Evolutionary conservation across 2,329 filamentous ascomycete species (phyloP).

Genomic region (Macrophomina phaseolina): DNA sequence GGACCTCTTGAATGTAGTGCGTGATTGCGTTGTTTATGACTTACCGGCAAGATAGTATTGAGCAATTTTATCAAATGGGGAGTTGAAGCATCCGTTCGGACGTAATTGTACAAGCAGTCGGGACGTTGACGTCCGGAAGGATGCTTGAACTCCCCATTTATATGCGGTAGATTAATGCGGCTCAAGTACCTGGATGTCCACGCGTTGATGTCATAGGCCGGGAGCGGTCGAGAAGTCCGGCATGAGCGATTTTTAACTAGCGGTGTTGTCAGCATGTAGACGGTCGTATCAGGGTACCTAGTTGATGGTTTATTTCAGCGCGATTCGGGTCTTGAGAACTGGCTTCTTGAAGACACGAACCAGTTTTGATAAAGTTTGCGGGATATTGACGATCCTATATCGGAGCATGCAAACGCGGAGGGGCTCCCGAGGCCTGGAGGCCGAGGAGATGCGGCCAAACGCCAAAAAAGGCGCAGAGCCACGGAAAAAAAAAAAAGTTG

Average conservation of each 20-base stretch:
- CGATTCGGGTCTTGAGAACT: neutral
- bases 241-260: neutral
- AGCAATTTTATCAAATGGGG: neutral
- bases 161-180: neutral
- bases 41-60: neutral
- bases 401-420: constrained; percentile 6
- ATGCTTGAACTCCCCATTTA: neutral
- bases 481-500: neutral
- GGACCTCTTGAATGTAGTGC: constrained; percentile 8
- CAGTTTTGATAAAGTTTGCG: neutral
- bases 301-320: neutral
- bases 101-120: neutral
- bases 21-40: neutral
- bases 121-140: neutral
- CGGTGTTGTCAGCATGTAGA: neutral
- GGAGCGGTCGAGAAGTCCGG: neutral
- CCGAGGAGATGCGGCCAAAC: neutral
- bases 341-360: neutral
- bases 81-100: neutral
- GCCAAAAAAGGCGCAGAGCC: neutral
- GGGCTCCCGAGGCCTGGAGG: neutral
- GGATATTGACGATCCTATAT: constrained; percentile 21
- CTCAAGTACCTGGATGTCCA: neutral
- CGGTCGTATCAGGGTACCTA: neutral
- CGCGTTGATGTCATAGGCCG: constrained; percentile 18